Base-by-base conservation (phyloP, 768 basidiomycete genomes). In the Xerocomellus dryophilus region DNA sequence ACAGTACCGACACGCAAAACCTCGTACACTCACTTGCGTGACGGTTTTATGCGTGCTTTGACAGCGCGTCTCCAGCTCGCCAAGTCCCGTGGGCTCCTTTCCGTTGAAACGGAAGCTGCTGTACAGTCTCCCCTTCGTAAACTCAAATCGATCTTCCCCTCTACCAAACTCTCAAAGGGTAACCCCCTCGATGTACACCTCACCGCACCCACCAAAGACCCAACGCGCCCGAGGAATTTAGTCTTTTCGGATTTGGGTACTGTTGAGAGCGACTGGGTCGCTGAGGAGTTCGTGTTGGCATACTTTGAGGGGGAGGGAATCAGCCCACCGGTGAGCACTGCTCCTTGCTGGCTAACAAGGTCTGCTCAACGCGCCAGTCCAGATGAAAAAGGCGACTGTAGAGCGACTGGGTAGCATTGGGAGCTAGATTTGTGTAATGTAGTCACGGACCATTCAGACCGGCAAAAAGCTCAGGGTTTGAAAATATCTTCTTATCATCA, bases 1-100 rank as follows among this genome's bases (percentile, higher is more conserved):
- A 44, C 50, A 91, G 90, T 93, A n/a, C 91, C 90, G 3, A 88
- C 87, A 2, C 80, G 91, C 10, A 78, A 78, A 32, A 93, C 91
- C 0, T 85, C 83, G 7, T 91, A 84, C 65, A 80, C 81, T 15
- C 91, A 94, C 63, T 75, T 93, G 27, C 81, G 91, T 20, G 91
- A 93, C 64, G 91, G 87, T 3, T 93, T 93, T 60, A 76, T 92
- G 68, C 81, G 91, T 41, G 80, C 89, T 15, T 69, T 94, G 43
- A 82, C 84, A 58, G 73, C 76, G 3, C 82, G 89, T 18, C 72
- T 90, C 53, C 71, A 76, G 23, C 66, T 78, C 10, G 78, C 74
- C 43, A 77, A 77, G 43, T 77, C 83, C 61, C 72, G 75, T 15
- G 82, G 78, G 9, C 71, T 73, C 0, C 69, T 92, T 10, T 76